Percentiles rank a stretch among this genome's conserved stretches.
Evolutionary conservation across 2,329 filamentous ascomycete species (phyloP).

Genomic region (Torrubiella hemipterigena): DNA sequence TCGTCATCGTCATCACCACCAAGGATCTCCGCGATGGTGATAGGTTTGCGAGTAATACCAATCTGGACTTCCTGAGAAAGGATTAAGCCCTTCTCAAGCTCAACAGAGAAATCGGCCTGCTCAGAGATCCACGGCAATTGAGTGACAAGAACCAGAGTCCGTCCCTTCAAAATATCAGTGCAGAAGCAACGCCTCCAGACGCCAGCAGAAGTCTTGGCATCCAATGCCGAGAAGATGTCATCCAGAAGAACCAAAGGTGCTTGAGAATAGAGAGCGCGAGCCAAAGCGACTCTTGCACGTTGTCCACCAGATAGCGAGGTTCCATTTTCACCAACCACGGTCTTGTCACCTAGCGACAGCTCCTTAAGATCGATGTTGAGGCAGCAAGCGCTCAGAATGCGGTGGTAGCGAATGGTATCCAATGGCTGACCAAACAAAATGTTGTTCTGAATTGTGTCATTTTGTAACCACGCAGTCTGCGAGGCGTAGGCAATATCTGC

Average conservation of each 20-base stretch:
- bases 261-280: conserved; percentile 44
- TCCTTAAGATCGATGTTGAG: conserved; percentile 37
- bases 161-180: conserved; percentile 36
- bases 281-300: conserved; percentile 43
- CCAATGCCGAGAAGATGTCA: conserved; percentile 47
- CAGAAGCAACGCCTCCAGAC: conserved; percentile 49
- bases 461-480: conserved; percentile 46
- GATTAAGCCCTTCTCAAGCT: conserved; percentile 33
- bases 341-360: conserved; percentile 36
- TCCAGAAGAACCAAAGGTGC: conserved; percentile 43
- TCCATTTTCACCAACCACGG: conserved; percentile 41
- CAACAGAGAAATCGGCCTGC: conserved; percentile 34
- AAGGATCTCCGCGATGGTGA: conserved; percentile 27
- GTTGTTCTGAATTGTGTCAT: conserved; percentile 41
- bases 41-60: conserved; percentile 30
- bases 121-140: conserved; percentile 41
- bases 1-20: conserved; percentile 22
- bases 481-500: conserved; percentile 44
- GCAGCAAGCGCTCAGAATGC: conserved; percentile 43
- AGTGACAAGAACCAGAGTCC: conserved; percentile 45
- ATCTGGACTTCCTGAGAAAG: conserved; percentile 29
- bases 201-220: conserved; percentile 42
- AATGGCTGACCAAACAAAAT: conserved; percentile 40
- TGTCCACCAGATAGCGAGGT: conserved; percentile 44
- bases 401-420: conserved; percentile 40